A percentile compares a stretch with the other conserved stretches of the same genome.
Conservation (phyloP, 2,329 filamentous ascomycete genomes). For the Neofusicoccum laricinum region DNA sequence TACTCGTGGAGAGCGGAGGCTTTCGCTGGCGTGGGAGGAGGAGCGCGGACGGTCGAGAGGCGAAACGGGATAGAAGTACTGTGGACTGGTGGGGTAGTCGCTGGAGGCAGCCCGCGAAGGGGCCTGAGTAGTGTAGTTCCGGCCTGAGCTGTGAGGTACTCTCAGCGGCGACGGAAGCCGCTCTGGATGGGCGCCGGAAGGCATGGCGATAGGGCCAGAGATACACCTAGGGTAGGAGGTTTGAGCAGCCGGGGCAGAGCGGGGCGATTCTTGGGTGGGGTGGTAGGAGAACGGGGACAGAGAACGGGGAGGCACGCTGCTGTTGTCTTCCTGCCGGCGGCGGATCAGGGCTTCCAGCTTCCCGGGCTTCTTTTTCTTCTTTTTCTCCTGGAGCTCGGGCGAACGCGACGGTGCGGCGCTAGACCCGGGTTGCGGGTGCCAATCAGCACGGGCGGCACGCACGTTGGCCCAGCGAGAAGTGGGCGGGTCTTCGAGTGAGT, state of each 20-base stretch:
- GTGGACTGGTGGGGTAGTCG: not conserved
- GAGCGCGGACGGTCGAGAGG: constrained; percentile 4
- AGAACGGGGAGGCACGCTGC: not conserved
- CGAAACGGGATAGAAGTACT: constrained; percentile 5
- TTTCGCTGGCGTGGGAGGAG: constrained; percentile 1
- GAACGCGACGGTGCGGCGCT: not conserved
- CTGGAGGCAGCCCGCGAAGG: not conserved
- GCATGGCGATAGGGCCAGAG: not conserved
- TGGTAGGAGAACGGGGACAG: not conserved
- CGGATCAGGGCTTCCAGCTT: constrained; percentile 1
- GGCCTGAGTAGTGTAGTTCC: not conserved
- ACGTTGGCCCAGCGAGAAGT: constrained; percentile 9
- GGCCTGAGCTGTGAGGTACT: not conserved
- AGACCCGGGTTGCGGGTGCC: not conserved
- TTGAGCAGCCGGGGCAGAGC: constrained; percentile 11
- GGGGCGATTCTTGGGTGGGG: not conserved
- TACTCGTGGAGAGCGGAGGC: not conserved
- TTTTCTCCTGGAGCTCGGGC: not conserved
- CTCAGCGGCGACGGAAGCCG: constrained; percentile 1
- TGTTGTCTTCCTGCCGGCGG: not conserved
- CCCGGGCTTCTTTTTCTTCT: not conserved
- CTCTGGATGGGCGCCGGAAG: not conserved
- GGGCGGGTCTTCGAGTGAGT: not conserved
- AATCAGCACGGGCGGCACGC: not conserved
- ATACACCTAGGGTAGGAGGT: not conserved